Evolutionary conservation across 495 filamentous ascomycete species (phyloP).

Genomic region (Trichoderma asperelloides): DNA sequence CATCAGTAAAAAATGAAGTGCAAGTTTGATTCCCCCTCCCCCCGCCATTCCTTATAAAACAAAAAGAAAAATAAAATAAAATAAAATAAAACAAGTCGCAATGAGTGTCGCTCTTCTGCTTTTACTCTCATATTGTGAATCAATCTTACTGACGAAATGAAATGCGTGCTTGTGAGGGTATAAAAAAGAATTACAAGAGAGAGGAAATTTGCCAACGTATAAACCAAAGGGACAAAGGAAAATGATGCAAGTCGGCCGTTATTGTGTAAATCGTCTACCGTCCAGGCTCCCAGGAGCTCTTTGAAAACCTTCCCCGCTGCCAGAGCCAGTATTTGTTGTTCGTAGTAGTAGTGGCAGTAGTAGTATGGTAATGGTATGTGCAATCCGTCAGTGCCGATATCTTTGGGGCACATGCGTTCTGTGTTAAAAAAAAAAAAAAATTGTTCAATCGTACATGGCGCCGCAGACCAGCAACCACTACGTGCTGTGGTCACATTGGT

Average conservation of each 20-base stretch:
- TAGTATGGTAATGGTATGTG: not conserved
- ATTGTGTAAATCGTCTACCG: not conserved
- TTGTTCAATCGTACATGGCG: not conserved
- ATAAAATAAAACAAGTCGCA: not conserved
- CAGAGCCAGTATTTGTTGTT: not conserved
- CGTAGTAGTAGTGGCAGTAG: too few species aligned
- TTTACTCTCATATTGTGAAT: not conserved
- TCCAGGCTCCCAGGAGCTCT: not conserved
- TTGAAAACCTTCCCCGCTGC: not conserved
- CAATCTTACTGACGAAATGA: not conserved
- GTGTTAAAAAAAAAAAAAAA: not conserved
- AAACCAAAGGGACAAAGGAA: not conserved
- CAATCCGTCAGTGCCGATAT: not conserved
- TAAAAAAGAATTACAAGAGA: not conserved
- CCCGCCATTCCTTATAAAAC: not conserved
- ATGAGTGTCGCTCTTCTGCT: not conserved
- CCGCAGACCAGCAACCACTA: not conserved
- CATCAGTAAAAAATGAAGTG: not conserved
- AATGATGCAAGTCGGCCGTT: not conserved
- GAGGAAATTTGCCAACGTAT: not conserved
- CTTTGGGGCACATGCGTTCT: not conserved
- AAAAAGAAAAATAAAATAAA: not conserved
- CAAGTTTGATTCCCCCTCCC: not conserved
- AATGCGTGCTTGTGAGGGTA: not conserved
- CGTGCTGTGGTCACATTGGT: not conserved